A percentile compares a stretch with the other conserved stretches of the same genome.
Evolutionary conservation across 805 yeast species (phyloP).

Genomic region (Ogataea thermomethanolica): DNA sequence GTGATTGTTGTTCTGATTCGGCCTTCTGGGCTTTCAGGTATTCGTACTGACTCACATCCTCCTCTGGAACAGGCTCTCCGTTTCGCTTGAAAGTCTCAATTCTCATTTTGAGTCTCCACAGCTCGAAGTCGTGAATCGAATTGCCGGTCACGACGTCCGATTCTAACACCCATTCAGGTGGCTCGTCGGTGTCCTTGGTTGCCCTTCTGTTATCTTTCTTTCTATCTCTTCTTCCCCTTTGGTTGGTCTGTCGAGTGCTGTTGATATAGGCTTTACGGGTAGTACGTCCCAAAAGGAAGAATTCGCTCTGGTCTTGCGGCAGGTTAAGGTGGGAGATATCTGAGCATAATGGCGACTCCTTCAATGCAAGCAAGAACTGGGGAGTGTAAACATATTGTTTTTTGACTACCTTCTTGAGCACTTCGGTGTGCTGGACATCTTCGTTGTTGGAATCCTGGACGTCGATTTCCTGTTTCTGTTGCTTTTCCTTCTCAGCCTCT

Average conservation of each 20-base stretch:
- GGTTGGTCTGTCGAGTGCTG: conserved; percentile 8
- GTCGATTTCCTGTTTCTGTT: conserved; percentile 8
- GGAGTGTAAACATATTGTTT: conserved; percentile 25
- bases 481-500: conserved; percentile 28
- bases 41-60: conserved; percentile 25
- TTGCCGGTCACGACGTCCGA: conserved; percentile 42
- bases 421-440: not conserved
- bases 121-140: conserved; percentile 55
- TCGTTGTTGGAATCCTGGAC: not conserved
- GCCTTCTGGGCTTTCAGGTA: conserved; percentile 9
- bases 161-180: conserved; percentile 37
- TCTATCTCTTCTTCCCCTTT: conserved; percentile 17
- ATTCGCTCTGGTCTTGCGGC: conserved; percentile 36
- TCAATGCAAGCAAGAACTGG: conserved; percentile 33
- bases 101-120: conserved; percentile 54
- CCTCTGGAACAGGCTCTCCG: conserved; percentile 37
- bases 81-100: conserved; percentile 46
- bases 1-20: not conserved
- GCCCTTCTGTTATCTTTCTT: conserved; percentile 17
- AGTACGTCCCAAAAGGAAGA: conserved; percentile 11
- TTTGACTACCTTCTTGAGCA: not conserved
- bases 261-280: conserved; percentile 37
- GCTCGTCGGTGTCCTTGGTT: conserved; percentile 28
- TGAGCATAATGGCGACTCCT: conserved; percentile 36
- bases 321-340: conserved; percentile 34